Percentiles rank a stretch among this genome's conserved stretches.
Conservation (phyloP, 176 grass and related monocot genomes). For the Paspalum vaginatum region DNA sequence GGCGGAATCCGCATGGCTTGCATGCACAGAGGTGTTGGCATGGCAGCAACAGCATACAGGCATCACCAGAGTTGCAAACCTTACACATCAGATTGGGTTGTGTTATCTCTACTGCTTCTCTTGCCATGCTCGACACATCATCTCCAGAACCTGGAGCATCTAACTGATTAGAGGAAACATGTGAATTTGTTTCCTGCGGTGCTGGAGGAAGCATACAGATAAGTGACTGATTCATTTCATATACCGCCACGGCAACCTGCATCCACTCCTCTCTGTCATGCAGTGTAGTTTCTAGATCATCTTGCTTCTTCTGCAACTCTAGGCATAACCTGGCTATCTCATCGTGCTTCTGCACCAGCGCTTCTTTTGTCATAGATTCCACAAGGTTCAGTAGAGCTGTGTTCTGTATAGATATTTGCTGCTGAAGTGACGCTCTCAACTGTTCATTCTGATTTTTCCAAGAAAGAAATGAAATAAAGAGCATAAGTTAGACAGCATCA, state of each 20-base stretch:
- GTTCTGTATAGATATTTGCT: not conserved
- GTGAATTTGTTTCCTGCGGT: not conserved
- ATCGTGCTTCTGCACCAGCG: not conserved
- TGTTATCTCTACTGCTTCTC: not conserved
- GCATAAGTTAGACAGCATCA: not conserved
- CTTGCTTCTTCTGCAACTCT: not conserved
- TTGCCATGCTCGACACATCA: not conserved
- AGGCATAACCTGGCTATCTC: not conserved
- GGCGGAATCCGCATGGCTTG: not conserved
- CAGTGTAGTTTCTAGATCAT: not conserved
- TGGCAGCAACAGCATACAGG: not conserved
- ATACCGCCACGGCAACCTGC: not conserved
- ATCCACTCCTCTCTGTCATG: too few species aligned
- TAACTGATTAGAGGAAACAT: not conserved
- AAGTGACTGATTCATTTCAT: not conserved
- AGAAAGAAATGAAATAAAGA: not conserved
- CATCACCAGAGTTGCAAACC: not conserved
- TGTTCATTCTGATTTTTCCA: not conserved
- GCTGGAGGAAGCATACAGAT: not conserved
- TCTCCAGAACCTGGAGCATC: not conserved
- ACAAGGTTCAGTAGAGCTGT: not conserved
- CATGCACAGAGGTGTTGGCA: not conserved
- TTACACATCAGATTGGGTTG: not conserved
- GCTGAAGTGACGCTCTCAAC: not conserved
- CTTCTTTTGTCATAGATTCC: not conserved